Conservation (phyloP, 176 grass and related monocot species). For the Ensete glaucum region DNA sequence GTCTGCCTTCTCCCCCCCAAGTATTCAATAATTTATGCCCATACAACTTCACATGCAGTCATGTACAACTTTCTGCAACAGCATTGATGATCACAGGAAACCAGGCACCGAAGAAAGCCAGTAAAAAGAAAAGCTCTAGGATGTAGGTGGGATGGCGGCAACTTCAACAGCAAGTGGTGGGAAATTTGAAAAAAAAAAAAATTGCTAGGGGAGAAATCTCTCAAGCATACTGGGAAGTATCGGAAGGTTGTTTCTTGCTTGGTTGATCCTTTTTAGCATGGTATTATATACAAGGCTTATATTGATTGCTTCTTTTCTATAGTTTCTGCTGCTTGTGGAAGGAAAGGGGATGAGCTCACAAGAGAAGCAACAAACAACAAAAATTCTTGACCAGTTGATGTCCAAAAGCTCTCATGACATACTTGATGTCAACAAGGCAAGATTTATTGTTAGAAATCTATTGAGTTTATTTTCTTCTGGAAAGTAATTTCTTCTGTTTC, state of each 20-base stretch:
- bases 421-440: slow-evolving; percentile 70
- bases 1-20: no score
- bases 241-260: slow-evolving; percentile 39
- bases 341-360: slow-evolving; percentile 59
- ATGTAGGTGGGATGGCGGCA: slow-evolving; percentile 71
- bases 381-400: slow-evolving; percentile 56
- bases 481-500: no score
- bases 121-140: slow-evolving; percentile 69
- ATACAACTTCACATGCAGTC: slow-evolving; percentile 30
- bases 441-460: not conserved
- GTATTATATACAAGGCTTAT: not conserved
- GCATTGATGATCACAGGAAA: slow-evolving; percentile 64
- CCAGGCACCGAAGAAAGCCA: slow-evolving; percentile 51
- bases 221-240: slow-evolving; percentile 73
- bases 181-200: slow-evolving; percentile 75
- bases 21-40: no score
- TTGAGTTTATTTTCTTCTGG: no score
- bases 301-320: slow-evolving; percentile 6
- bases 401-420: slow-evolving; percentile 52
- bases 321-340: slow-evolving; percentile 69
- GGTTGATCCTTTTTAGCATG: not conserved
- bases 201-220: slow-evolving; percentile 75
- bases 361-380: slow-evolving; percentile 62
- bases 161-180: slow-evolving; percentile 85
- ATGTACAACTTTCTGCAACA: slow-evolving; percentile 78